Evolutionary conservation across 2,329 filamentous ascomycete species (phyloP), one percentile per base, ranked within the genome.

Genomic region (Rhexocercosporidium sp.): DNA sequence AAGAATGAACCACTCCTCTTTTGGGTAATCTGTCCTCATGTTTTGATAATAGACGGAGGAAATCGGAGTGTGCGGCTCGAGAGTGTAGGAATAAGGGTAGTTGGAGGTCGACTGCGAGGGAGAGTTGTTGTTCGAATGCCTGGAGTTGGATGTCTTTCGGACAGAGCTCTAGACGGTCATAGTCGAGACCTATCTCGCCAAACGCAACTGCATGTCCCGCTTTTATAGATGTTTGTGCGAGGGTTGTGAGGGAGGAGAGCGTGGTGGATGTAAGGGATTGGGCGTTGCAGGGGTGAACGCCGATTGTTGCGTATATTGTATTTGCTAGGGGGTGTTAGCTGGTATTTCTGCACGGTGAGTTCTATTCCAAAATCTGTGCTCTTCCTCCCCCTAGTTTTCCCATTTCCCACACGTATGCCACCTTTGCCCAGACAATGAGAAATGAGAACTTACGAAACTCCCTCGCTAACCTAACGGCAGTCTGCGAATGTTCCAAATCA

Each of bases 161-260:
- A 75, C 92, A 94, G 75, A 94, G 90, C 74, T 93, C 92, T 41
- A 99, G 82, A 1, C 96, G 89, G 81, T 99, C 96, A 77, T 98
- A 99, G 81, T 99, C 96, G 3, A 99, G 90, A 1, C 96, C 96
- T 69, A 99, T 93, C 80, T 99, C 96, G 59, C 96, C 96, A 77
- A 97, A 94, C 7, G 96, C 95, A 0, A 93, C 90, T 47, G 78
- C 67, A 31, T 70, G 29, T 7, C 49, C 37, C 9, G 20, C 20
- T 31, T 54, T 25, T 64, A 70, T 85, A 12, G 78, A 77, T 59
- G 79, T 77, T 72, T 79, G 77, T 2, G 79, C 86, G 41, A 87
- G 80, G 1, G 85, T 76, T 3, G 94, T 87, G 2, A 97, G 82
- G 7, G 81, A 76, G 53, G 84, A 84, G n/a, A 98, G 85, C 34